Percentiles rank a stretch among this genome's conserved stretches.
Evolutionary conservation across 192 early-diverging fungal genomes (phyloP).

Genomic region (Dimargaris cristalligena): DNA sequence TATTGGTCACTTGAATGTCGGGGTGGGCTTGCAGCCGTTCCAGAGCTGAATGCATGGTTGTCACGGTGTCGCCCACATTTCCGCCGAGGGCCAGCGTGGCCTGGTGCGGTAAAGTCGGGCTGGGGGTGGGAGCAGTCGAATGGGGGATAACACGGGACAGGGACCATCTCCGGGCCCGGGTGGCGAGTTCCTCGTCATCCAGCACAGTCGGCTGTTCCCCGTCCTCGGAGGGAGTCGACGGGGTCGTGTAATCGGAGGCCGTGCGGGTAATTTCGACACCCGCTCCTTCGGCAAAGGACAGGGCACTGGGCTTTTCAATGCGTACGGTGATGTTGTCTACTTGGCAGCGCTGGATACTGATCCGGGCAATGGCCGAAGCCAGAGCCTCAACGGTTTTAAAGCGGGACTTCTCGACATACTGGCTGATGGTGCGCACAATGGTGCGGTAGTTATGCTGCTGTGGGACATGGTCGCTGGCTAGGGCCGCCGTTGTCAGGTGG

Average conservation of each 20-base stretch:
- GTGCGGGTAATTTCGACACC: constrained; percentile 82
- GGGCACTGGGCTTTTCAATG: constrained; percentile 89
- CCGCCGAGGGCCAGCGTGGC: constrained; percentile 78
- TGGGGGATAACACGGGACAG: no score
- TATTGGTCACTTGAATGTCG: constrained; percentile 47
- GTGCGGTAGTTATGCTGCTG: constrained; percentile 75
- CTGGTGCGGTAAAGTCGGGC: constrained; percentile 22
- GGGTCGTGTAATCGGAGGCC: constrained; percentile 20
- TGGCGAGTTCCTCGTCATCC: background rate
- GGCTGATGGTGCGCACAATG: constrained; percentile 64
- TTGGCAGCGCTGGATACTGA: constrained; percentile 60
- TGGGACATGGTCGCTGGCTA: constrained; percentile 38
- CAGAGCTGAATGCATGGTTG: constrained; percentile 65
- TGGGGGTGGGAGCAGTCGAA: constrained; percentile 1
- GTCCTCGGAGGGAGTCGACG: background rate
- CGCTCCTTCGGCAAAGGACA: constrained; percentile 77
- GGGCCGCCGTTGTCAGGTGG: constrained; percentile 13
- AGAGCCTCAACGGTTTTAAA: constrained; percentile 96
- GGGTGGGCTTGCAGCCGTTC: constrained; percentile 19
- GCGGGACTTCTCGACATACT: constrained; percentile 67
- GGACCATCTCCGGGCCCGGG: no score
- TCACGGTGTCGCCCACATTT: constrained; percentile 70
- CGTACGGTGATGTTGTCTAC: constrained; percentile 76
- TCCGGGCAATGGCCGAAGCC: constrained; percentile 59
- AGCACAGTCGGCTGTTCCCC: no score